Base-by-base conservation (phyloP, 441 rosid species). In the Geranium incanum region DNA sequence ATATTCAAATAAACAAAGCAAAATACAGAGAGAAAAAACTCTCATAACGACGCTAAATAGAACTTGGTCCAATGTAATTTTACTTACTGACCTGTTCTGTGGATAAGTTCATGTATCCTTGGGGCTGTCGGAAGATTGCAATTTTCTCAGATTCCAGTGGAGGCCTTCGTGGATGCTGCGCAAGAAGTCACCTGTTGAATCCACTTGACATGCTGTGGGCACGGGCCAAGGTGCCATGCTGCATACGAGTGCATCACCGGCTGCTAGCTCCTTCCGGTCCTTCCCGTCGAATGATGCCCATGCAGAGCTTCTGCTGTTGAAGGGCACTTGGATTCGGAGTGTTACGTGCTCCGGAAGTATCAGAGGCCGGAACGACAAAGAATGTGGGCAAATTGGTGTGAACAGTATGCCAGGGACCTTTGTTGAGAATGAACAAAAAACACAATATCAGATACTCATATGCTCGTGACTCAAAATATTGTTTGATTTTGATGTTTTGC, bases 211-310 rank as follows among this genome's bases (percentile, higher is more conserved):
- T 19, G 99, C 96, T 0, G 98, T 95, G 36, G 98, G 95, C 68
- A 95, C 98, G 1, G 99, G 98, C 93, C 98, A 95, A 36, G 94
- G 93, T 8, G 98, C 99, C 90, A 95, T 93, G 80, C 99, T 85
- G 85, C 97, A 93, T 15, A 95, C 89, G 36, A 95, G 90, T 1
- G 96, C 98, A 75, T 95, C 99, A 36, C 99, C 89, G 3, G 99
- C 87, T 50, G 77, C 86, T 57, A 95, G 77, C 74, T 78, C 87
- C 74, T 89, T 91, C 80, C 99, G 78, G 80, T 86, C 92, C 80
- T 95, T 95, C 66, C 99, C 99, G 59, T 95, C 99, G 36, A 95
- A 95, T 12, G 99, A 95, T 57, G 79, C 99, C 96, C 96, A 95
- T 0, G 98, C 97, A 1, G 95, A 81, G 80, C 89, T 80, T 80